These are phyloP conservation scores for Ministeria vibrans DNA, from an alignment of 78 protist genomes.

Conservation along the genomic window DNA sequence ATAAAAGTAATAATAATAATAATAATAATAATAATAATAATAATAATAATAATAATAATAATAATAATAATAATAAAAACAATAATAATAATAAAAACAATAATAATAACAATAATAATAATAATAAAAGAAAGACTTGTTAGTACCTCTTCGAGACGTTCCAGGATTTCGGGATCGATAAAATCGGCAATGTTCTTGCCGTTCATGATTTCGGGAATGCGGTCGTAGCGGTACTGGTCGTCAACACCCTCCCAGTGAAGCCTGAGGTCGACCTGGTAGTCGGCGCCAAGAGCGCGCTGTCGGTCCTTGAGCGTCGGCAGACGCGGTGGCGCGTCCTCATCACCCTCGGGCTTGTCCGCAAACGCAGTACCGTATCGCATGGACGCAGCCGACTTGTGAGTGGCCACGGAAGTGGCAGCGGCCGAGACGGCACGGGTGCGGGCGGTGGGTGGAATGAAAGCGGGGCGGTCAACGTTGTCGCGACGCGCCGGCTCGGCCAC, in stretches of 20 bases:
- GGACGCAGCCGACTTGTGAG: too few species aligned
- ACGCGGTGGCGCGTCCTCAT: too few species aligned
- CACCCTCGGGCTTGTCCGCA: too few species aligned
- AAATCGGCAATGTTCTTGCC: conserved; percentile 95
- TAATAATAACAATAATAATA: conserved; percentile 7
- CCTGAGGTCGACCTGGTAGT: neutral
- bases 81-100: neutral
- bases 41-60: neutral
- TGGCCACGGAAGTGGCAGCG: conserved; percentile 1
- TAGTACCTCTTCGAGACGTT: conserved; percentile 72
- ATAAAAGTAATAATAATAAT: neutral
- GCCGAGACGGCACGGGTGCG: neutral
- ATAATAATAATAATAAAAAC: conserved; percentile 12
- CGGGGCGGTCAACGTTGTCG: conserved; percentile 42
- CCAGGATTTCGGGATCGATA: conserved; percentile 90
- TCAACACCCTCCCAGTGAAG: conserved; percentile 31
- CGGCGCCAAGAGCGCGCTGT: neutral
- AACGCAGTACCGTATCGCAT: too few species aligned
- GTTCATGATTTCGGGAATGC: conserved; percentile 95
- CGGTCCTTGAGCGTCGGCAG: neutral
- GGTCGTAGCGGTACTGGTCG: conserved; percentile 87
- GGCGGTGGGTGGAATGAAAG: neutral
- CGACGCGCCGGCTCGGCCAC: conserved; percentile 72
- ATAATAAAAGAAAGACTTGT: neutral
- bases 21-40: conserved; percentile 8